These are phyloP conservation scores for Chrysochromulina tobinii DNA, from an alignment of 78 protist genomes.

Conservation along the genomic window DNA sequence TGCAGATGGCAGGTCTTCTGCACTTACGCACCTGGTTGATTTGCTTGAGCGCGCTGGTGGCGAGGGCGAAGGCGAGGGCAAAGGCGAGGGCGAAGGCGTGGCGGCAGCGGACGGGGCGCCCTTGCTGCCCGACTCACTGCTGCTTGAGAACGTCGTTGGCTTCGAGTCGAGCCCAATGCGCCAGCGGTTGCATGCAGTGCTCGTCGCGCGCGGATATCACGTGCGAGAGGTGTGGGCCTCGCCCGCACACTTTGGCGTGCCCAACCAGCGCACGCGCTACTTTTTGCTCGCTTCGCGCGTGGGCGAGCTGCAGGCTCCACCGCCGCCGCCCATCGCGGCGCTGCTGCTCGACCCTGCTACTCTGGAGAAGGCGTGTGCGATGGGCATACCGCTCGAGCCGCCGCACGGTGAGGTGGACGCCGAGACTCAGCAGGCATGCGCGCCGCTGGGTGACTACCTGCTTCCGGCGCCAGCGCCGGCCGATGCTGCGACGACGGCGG, in stretches of 20 bases:
- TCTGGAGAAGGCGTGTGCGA: no score
- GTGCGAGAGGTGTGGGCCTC: slow-evolving; percentile 64
- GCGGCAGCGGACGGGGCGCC: slow-evolving; percentile 5
- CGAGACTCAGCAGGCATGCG: no score
- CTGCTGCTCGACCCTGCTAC: no score
- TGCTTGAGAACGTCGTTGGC: slow-evolving; percentile 80
- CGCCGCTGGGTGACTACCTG: no score
- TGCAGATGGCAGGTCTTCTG: slow-evolving; percentile 62
- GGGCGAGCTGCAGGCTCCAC: not conserved
- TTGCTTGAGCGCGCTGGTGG: not conserved
- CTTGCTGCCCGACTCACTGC: slow-evolving; percentile 47
- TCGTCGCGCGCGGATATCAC: slow-evolving; percentile 42
- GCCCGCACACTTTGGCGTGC: slow-evolving; percentile 66
- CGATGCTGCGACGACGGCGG: no score
- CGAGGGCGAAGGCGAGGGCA: no score
- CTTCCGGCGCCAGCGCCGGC: no score
- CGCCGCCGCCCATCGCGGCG: no score
- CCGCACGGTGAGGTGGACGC: no score
- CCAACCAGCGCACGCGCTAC: slow-evolving; percentile 77
- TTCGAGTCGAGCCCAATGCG: slow-evolving; percentile 69
- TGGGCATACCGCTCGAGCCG: no score
- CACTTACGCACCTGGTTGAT: slow-evolving; percentile 53
- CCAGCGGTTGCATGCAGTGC: slow-evolving; percentile 28
- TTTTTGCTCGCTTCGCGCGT: slow-evolving; percentile 57
- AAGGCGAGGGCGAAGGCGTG: no score